These are phyloP conservation scores for Eucalyptus lansdowneana DNA, from an alignment of 345 rosid species.

Conservation along the genomic window DNA sequence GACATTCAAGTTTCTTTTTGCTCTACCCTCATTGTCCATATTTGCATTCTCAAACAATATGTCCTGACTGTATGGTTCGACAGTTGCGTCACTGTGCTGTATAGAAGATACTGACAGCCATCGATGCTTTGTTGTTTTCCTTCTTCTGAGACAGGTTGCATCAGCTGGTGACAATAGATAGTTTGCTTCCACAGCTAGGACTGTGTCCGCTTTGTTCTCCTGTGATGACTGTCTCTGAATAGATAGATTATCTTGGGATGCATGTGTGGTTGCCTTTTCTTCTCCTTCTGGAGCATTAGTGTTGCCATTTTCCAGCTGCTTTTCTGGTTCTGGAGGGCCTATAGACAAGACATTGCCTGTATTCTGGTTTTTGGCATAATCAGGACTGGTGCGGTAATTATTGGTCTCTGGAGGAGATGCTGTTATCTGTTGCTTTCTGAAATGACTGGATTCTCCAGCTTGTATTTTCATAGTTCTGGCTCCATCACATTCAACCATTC, in stretches of 20 bases:
- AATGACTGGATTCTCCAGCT: neutral
- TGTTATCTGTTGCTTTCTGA: neutral
- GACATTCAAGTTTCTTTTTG: neutral
- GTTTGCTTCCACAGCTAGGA: neutral
- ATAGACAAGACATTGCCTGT: neutral
- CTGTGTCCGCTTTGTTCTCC: neutral
- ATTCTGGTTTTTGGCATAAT: neutral
- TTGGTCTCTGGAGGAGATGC: neutral
- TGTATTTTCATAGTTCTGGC: neutral
- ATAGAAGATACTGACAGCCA: conserved; percentile 13
- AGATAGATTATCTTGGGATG: neutral
- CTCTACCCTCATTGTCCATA: neutral
- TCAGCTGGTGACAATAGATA: neutral
- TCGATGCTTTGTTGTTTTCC: neutral
- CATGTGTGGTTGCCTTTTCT: neutral
- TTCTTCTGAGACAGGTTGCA: neutral
- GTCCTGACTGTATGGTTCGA: conserved; percentile 17
- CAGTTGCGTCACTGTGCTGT: conserved; percentile 14
- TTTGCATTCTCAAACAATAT: conserved; percentile 5
- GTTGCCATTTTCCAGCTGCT: neutral
- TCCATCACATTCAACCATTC: neutral
- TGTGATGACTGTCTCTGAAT: neutral
- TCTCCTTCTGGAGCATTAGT: neutral
- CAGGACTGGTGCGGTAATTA: neutral
- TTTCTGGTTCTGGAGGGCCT: neutral